These are phyloP conservation scores for Cryphonectria naterciae DNA, from an alignment of 2,329 filamentous ascomycete species.

Conservation along the genomic window DNA sequence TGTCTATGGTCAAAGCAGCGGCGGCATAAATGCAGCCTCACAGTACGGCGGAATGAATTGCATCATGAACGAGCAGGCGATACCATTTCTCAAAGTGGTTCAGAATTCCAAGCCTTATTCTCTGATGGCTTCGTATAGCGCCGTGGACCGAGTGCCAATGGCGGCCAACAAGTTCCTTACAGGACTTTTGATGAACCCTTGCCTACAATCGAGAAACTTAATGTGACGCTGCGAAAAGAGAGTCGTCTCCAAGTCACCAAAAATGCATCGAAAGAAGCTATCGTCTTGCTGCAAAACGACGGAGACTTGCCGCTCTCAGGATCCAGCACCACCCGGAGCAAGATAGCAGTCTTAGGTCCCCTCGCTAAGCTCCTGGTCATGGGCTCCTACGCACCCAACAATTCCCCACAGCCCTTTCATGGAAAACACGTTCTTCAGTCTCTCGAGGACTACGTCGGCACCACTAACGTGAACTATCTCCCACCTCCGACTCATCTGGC, in stretches of 20 bases:
- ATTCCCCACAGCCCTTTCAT: slow-evolving; percentile 31
- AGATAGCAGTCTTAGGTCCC: slow-evolving; percentile 32
- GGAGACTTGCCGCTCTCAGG: slow-evolving; percentile 27
- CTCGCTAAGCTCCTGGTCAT: slow-evolving; percentile 33
- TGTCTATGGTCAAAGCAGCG: slow-evolving; percentile 39
- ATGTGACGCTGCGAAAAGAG: slow-evolving; percentile 28
- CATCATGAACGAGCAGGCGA: slow-evolving; percentile 39
- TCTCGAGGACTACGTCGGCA: slow-evolving; percentile 30
- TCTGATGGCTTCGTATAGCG: slow-evolving; percentile 40
- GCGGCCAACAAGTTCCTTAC: slow-evolving; percentile 39
- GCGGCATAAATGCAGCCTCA: slow-evolving; percentile 41
- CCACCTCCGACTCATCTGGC: slow-evolving; percentile 34
- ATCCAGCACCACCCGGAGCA: neutral
- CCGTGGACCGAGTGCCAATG: slow-evolving; percentile 39
- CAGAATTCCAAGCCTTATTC: slow-evolving; percentile 35
- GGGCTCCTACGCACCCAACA: slow-evolving; percentile 32
- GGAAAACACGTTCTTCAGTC: slow-evolving; percentile 33
- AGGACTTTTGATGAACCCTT: slow-evolving; percentile 35
- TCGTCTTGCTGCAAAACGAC: slow-evolving; percentile 34
- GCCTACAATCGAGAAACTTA: slow-evolving; percentile 31
- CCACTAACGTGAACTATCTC: slow-evolving; percentile 32
- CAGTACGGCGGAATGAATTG: slow-evolving; percentile 41
- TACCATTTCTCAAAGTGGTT: slow-evolving; percentile 38
- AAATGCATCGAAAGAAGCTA: slow-evolving; percentile 32
- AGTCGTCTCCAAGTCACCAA: slow-evolving; percentile 30